These are phyloP conservation scores for Solanum chacoense DNA, from an alignment of 305 asterid species.

Conservation along the genomic window DNA sequence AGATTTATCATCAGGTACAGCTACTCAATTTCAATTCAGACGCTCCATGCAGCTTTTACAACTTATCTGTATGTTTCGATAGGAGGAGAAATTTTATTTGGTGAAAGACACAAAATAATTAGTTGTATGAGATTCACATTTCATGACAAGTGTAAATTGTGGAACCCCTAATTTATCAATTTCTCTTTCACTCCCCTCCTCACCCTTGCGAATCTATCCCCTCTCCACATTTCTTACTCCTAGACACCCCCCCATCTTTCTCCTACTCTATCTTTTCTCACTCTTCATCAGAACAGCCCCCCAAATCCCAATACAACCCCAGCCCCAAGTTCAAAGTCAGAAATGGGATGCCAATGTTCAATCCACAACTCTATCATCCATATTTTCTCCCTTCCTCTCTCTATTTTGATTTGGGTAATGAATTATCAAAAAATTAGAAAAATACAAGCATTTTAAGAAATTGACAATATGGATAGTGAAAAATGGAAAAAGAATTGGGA, in stretches of 20 bases:
- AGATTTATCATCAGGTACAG: not conserved
- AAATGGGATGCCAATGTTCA: not conserved
- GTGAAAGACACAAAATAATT: not conserved
- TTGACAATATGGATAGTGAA: not conserved
- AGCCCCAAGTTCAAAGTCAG: not conserved
- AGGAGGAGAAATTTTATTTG: not conserved
- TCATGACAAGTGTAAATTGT: not conserved
- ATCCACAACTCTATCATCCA: not conserved
- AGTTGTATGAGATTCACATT: not conserved
- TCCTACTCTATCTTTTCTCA: not conserved
- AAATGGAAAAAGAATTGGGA: not conserved
- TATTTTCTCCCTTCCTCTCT: not conserved
- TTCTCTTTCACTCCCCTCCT: not conserved
- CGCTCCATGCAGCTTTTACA: not conserved
- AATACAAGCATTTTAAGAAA: not conserved
- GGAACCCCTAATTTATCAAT: not conserved
- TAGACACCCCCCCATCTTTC: not conserved
- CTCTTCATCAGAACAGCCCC: not conserved
- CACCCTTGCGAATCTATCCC: not conserved
- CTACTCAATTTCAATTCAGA: not conserved
- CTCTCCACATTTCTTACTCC: not conserved
- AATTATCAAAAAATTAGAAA: not conserved
- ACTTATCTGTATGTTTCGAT: not conserved
- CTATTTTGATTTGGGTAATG: not conserved
- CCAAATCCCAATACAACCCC: not conserved